Evolutionary conservation across 2,329 filamentous ascomycete species (phyloP).

Genomic region (Metarhizium humberi): DNA sequence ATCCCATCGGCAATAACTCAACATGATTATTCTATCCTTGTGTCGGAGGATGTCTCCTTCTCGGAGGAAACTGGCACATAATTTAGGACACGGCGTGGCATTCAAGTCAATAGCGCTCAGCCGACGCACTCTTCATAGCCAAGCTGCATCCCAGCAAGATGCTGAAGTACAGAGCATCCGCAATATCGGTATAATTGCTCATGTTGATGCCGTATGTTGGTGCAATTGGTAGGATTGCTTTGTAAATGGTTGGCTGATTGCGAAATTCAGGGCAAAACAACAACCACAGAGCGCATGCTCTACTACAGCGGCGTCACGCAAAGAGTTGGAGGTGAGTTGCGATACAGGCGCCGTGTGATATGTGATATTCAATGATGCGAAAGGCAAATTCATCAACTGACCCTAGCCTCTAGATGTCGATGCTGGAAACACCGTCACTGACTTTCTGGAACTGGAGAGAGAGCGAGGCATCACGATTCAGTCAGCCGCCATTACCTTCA

Average conservation of each 20-base stretch:
- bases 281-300: conserved; percentile 97
- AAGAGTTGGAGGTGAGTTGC: conserved; percentile 59
- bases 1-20: neutral
- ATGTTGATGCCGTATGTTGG: conserved; percentile 73
- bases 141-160: conserved; percentile 13
- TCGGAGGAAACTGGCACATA: neutral
- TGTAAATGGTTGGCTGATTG: conserved; percentile 4
- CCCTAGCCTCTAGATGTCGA: conserved; percentile 60
- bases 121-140: conserved; percentile 1
- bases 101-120: neutral
- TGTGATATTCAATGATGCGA: too few relatives aligned
- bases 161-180: conserved; percentile 48
- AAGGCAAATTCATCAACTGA: neutral
- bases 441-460: conserved; percentile 89
- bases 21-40: conserved; percentile 10
- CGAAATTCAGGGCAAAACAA: conserved; percentile 69
- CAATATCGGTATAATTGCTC: conserved; percentile 97
- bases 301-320: conserved; percentile 89
- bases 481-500: conserved; percentile 90
- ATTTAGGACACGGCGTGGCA: neutral
- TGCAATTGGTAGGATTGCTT: too few relatives aligned
- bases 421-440: conserved; percentile 91
- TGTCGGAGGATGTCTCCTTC: conserved; percentile 5
- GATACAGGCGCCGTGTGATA: neutral
- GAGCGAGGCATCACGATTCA: conserved; percentile 95